phyloP scores from a whole-genome alignment of 75 land plant species.

The Selaginella tamariscina region DNA sequence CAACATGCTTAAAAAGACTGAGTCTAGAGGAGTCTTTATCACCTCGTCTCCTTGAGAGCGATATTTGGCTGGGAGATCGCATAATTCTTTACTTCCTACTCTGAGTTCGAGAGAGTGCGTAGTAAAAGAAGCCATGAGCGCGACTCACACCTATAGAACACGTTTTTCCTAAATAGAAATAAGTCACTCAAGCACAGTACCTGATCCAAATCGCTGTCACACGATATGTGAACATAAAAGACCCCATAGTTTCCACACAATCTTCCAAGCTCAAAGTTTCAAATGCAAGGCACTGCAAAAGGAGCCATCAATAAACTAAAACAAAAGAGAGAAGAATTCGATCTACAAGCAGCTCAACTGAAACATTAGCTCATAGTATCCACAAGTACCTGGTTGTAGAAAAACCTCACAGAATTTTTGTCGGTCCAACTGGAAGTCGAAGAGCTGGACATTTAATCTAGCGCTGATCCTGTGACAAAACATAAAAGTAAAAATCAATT shows the following conservation, averaged over 20 bases:
- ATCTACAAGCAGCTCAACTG: conserved; percentile 1
- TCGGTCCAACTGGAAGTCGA: background rate
- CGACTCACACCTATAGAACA: background rate
- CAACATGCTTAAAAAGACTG: background rate
- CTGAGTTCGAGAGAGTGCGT: background rate
- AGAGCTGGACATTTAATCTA: background rate
- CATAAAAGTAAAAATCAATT: background rate
- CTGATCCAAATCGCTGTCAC: conserved; percentile 3
- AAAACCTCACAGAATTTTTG: conserved; percentile 2
- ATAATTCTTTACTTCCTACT: conserved; percentile 2
- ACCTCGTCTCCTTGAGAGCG: conserved; percentile 4
- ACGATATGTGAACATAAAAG: background rate
- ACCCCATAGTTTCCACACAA: background rate
- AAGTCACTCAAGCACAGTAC: conserved; percentile 3
- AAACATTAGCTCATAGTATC: background rate
- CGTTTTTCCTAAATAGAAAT: background rate
- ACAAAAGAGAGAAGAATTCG: conserved; percentile 2
- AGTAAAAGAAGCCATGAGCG: background rate
- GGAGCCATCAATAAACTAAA: conserved; percentile 1
- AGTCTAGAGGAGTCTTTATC: background rate
- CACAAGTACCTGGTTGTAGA: conserved; percentile 1
- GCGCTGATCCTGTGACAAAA: conserved; percentile 3
- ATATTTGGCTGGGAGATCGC: background rate
- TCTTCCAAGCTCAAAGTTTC: background rate
- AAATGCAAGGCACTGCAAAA: conserved; percentile 3